Evolutionary conservation across 805 yeast genomes (phyloP), one percentile per base, ranked within the genome.

Genomic region (Candida pseudofarinosa): DNA sequence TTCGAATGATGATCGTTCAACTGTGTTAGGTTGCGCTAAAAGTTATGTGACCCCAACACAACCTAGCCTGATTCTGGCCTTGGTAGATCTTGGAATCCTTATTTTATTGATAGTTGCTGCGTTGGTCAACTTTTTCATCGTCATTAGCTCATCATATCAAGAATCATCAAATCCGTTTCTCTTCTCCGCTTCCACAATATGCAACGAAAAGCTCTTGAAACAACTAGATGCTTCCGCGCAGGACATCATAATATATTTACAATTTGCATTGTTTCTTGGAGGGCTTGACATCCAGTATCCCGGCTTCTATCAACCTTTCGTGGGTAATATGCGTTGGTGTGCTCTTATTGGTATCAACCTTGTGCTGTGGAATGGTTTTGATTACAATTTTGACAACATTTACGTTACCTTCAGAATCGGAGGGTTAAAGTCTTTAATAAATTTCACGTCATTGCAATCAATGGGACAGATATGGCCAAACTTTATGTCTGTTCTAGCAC

Each of bases 211-310:
- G 2, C 64, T 81, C 38, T 62, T 82, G 31, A 67, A 71, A 35
- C 81, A 82, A 40, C 53, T 81, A 36, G 79, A 77, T 38, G 84
- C 87, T 1, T 71, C 74, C 10, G 66, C 71, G 6, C 61, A 65
- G 3, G 77, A 77, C 31, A 69, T 76, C 35, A 48, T 81, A 1
- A 58, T 68, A 15, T 81, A 80, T 56, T 53, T 80, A 28, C 88
- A 83, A 53, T 82, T 75, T 61, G 74, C 80, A 1, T 70, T 79
- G 35, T 77, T 81, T 54, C 67, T 76, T 50, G 77, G 76, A 4
- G 83, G 78, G 3, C 61, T 83, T 20, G 71, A 72, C 48, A 55
- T 83, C 15, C 61, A 67, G 19, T 83, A 77, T 50, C 88, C 89
- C 0, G 86, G 84, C 0, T 80, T 76, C 52, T 77, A 72, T 45